These are phyloP conservation scores for Aspergillus oerlinghausenensis DNA, from an alignment of 2,329 filamentous ascomycete species.

Conservation along the genomic window DNA sequence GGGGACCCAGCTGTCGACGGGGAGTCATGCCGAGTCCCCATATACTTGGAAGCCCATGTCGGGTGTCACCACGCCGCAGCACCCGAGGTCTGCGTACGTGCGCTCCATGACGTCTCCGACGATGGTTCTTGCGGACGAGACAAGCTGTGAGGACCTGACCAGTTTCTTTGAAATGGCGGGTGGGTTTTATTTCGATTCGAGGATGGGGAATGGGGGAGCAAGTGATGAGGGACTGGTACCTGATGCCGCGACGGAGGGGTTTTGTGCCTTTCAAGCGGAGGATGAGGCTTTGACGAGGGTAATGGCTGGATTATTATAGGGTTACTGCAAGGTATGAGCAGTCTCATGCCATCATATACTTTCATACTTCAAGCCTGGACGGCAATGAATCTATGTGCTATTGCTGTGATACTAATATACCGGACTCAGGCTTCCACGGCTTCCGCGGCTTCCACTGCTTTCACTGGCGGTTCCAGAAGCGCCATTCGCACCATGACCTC, in stretches of 20 bases:
- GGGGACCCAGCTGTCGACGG: not conserved
- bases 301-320: conserved; percentile 30
- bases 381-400: not conserved
- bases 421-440: not conserved
- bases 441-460: not conserved
- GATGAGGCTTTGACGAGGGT: conserved; percentile 32
- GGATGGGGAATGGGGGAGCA: not conserved
- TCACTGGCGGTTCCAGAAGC: not conserved
- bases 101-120: not conserved
- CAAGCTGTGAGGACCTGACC: conserved; percentile 49
- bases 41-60: conserved; percentile 1
- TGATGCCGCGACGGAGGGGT: conserved; percentile 9
- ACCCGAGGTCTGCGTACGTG: conserved; percentile 11
- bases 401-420: not conserved
- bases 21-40: conserved; percentile 4
- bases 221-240: conserved; percentile 9
- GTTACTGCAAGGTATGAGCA: not conserved
- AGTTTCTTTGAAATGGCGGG: conserved; percentile 59
- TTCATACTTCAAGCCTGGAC: not conserved
- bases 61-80: conserved; percentile 12
- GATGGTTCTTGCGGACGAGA: conserved; percentile 9
- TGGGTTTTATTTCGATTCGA: conserved; percentile 33
- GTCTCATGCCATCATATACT: not conserved
- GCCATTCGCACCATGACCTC: not conserved
- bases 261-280: conserved; percentile 30